A percentile compares a stretch with the other conserved stretches of the same genome.
phyloP scores from a whole-genome alignment of 78 protist genomes.

The Dictyostelium firmibasis region DNA sequence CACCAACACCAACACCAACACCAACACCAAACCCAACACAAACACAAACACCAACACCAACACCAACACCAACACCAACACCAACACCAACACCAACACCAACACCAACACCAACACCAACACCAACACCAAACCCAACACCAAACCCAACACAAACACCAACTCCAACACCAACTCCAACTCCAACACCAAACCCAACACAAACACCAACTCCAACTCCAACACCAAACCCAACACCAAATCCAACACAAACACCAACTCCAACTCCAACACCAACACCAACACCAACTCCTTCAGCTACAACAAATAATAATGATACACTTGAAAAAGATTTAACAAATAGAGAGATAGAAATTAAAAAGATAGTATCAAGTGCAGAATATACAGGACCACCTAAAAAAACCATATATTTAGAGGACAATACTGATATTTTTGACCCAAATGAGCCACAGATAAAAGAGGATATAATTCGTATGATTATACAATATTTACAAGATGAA shows the following conservation, averaged over 20 bases:
- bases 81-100: not conserved
- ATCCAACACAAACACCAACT: too few species aligned
- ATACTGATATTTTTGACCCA: constrained; percentile 44
- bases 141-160: too few species aligned
- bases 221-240: too few species aligned
- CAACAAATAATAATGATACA: not conserved
- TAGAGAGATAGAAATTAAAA: constrained; percentile 41
- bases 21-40: not conserved
- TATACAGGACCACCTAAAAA: constrained; percentile 65
- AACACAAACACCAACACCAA: not conserved
- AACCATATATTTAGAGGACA: constrained; percentile 59
- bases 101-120: not conserved
- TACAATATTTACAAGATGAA: constrained; percentile 86
- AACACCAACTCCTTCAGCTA: not conserved
- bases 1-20: not conserved
- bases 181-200: too few species aligned
- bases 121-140: not conserved
- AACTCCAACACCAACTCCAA: not conserved
- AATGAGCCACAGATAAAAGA: constrained; percentile 60
- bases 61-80: not conserved
- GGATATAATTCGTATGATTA: constrained; percentile 84
- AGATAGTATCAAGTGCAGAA: constrained; percentile 33
- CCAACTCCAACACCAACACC: not conserved
- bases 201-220: too few species aligned
- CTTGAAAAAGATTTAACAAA: constrained; percentile 3